Base-by-base conservation (phyloP, 2,329 filamentous ascomycete genomes). In the Knufia fluminis region DNA sequence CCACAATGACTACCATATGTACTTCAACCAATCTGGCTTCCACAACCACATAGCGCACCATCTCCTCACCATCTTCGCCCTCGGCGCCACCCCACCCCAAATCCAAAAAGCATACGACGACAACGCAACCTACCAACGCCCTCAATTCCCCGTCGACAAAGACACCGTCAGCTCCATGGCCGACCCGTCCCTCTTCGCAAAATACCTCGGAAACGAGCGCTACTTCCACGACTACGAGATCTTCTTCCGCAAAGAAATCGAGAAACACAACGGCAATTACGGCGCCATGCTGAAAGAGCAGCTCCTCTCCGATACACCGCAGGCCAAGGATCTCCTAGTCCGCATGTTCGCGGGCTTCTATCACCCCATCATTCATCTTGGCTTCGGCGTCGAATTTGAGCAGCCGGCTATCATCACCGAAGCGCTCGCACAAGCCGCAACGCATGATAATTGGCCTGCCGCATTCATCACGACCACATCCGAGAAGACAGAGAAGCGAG, bases 281-380 rank as follows among this genome's bases (percentile, higher is more conserved):
- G 69, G 81, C 56, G 65, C 28, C 10, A 55, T 54, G 4, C n/a
- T 58, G 2, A 44, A 54, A 32, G 57, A 76, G 81, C 52, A 86
- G 59, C 54, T 94, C 0, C 87, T 95, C 61, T 72, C 76, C 2
- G 77, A 76, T 1, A 77, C 82, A 49, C 75, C 80, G 38, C 68
- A 74, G 38, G 80, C 83, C 3, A 78, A 89, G 33, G 80, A 82
- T 53, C 70, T 95, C 71, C 68, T 90, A 2, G 71, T 73, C 1
- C 74, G 88, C 16, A 68, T 91, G 60, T 88, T 79, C 60, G 76
- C 75, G 14, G 82, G 82, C 1, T 76, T 87, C 56, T 60, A 86
- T 6, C 86, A 92, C 60, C 85, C 86, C 3, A 68, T 90, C 23
- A 88, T 94, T 53, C 85, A 92, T 64, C 74, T 91, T n/a, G 84